Evolutionary conservation across 805 yeast species (phyloP), one percentile per base, ranked within the genome.

Genomic region (Starmerella sirachaensis): DNA sequence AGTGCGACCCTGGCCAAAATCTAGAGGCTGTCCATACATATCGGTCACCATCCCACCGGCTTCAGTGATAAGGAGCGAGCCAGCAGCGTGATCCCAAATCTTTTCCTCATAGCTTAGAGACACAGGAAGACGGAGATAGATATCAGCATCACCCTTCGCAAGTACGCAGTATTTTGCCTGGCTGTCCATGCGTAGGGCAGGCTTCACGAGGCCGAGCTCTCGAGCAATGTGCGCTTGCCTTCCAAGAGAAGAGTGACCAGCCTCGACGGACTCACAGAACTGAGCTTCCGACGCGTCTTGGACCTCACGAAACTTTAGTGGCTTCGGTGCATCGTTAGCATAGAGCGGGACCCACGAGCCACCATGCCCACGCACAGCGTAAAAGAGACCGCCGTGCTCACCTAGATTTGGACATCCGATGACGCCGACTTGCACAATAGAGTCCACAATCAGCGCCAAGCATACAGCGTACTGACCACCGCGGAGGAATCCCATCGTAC

Each of bases 21-120:
- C 76, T 40, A 91, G 68, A 18, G 68, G 65, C 10, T 64, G 65
- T 14, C 95, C 94, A 38, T 70, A 59, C 59, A 88, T 73, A 55
- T 91, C 98, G 12, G 88, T 74, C 10, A 91, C 97, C 34, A 65
- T 57, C 6, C 98, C 98, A 29, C 96, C 96, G 50, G 93, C 80
- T 59, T 93, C 98, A 24, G 70, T 67, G 31, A 93, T 76, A 43
- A 91, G 68, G 11, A 88, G 66, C 52, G 80, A 78, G 3, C 98
- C 99, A 2, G 96, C 93, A 14, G 97, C 97, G 58, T 91, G 99
- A 60, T 91, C 99, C 97, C 98, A 91, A 43, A 91, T 85, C 60
- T 91, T 91, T 57, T 91, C 99, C 51, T 82, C 70, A 57, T 86
- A 91, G 3, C 70, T 60, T 35, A 74, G 65, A 47, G 69, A 74